Base-by-base conservation (phyloP, 352 stramenopile species). In the Nothophytophthora sp. region DNA sequence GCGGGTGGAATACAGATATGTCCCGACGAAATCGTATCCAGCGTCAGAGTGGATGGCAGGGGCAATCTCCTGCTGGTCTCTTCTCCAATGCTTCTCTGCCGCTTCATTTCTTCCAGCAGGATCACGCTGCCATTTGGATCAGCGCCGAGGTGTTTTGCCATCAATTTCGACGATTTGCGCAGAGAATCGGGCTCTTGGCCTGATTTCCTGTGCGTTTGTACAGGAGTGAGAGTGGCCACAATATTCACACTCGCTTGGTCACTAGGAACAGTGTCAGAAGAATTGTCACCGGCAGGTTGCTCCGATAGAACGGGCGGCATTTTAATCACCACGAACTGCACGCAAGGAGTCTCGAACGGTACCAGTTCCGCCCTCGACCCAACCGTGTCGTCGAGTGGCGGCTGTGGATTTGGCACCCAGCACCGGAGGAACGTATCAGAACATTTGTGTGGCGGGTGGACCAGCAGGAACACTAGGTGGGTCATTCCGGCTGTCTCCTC, bases 41-140 rank as follows among this genome's bases (percentile, higher is more conserved):
- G 55, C 22, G 68, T 72, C 32, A 70, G 50, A 12, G 75, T 45
- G 6, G 41, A 24, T 16, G 73, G 62, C 23, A 61, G 9, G 22
- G 35, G 36, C 13, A 34, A 51, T 38, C 5, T 46, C 15, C 36
- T 42, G 4, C 1, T 30, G 27, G 19, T 35, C 22, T 22, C 40
- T 45, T 34, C 27, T 29, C n/a, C n/a, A n/a, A n/a, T n/a, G n/a
- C n/a, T n/a, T n/a, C n/a, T n/a, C n/a, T n/a, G n/a, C n/a, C n/a
- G n/a, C n/a, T 47, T 33, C 9, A 41, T n/a, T 16, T 86, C 73
- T 55, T 87, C 63, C 13, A 86, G 51, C 19, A 89, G 37, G 19
- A 79, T 36, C 11, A 84, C 55, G 27, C 75, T 85, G 10, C 78
- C 75, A 22, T 55, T 44, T 5, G 70, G 67, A 57, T 88, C 74